A percentile compares a stretch with the other conserved stretches of the same genome.
phyloP scores from a whole-genome alignment of 495 filamentous ascomycete genomes.

The Penicillium angulare region DNA sequence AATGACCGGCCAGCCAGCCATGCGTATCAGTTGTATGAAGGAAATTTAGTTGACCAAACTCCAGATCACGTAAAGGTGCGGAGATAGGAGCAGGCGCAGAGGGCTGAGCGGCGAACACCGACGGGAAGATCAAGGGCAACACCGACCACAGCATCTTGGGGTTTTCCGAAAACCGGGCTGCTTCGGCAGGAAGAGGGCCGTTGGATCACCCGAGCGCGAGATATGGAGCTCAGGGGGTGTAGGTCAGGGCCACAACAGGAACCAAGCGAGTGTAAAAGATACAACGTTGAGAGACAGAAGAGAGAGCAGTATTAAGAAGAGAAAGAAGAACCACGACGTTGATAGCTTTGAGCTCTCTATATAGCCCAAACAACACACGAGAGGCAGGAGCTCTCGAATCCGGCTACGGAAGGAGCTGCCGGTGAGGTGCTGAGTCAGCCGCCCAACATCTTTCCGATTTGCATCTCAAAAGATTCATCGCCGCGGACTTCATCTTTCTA shows the following conservation, averaged over 20 bases:
- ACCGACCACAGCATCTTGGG: constrained; percentile 17
- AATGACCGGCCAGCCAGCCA: constrained; percentile 92
- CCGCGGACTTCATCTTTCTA: constrained; percentile 18
- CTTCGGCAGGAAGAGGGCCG: too few relatives aligned
- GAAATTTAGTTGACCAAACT: constrained; percentile 93
- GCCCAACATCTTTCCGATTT: constrained; percentile 41
- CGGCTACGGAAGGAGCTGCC: constrained; percentile 36
- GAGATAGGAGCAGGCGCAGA: constrained; percentile 73
- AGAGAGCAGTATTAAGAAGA: too few relatives aligned
- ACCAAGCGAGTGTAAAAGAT: neutral
- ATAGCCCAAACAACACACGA: neutral
- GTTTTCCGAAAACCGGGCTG: neutral
- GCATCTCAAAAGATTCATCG: constrained; percentile 29
- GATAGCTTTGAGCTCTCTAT: neutral
- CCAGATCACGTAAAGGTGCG: constrained; percentile 76
- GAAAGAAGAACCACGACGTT: too few relatives aligned
- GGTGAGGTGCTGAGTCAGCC: constrained; percentile 42
- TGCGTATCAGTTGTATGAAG: constrained; percentile 93
- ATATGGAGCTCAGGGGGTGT: neutral
- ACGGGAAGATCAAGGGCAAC: constrained; percentile 24
- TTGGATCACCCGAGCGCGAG: too few relatives aligned
- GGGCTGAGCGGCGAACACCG: constrained; percentile 66
- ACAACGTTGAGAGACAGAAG: too few relatives aligned
- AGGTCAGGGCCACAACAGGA: neutral
- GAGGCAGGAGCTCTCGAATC: constrained; percentile 3